Percentiles rank a stretch among this genome's conserved stretches.
Conservation (phyloP, 169 alveolate species). For the Eimeria zaria region DNA sequence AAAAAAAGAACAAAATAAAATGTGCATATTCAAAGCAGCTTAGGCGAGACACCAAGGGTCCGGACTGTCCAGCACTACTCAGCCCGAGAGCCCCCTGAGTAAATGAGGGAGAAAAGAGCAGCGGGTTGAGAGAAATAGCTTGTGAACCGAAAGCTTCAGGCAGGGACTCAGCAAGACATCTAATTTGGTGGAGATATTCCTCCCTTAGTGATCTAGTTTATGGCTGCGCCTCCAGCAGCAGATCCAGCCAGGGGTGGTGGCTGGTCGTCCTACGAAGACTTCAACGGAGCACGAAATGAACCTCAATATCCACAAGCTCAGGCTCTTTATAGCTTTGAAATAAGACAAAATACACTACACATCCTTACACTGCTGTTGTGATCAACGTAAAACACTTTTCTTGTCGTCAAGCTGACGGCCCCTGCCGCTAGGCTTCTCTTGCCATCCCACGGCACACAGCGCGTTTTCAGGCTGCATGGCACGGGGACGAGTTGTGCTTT, state of each 20-base stretch:
- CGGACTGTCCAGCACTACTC: slow-evolving; percentile 60
- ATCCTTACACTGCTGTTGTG: background rate
- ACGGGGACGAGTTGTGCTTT: background rate
- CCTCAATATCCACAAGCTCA: background rate
- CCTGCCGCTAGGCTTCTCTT: slow-evolving; percentile 8
- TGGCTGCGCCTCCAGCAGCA: slow-evolving; percentile 31
- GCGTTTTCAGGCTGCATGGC: slow-evolving; percentile 13
- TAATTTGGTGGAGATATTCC: background rate
- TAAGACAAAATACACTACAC: background rate
- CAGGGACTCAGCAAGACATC: background rate
- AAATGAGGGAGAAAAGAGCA: background rate
- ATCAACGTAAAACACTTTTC: background rate
- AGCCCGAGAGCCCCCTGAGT: background rate
- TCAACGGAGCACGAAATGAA: background rate
- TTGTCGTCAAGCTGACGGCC: background rate
- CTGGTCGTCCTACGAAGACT: slow-evolving; percentile 44
- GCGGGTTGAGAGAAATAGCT: background rate
- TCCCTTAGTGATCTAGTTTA: background rate
- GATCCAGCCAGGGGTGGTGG: slow-evolving; percentile 70
- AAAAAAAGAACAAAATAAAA: background rate
- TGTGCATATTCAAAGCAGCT: background rate
- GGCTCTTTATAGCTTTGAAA: background rate
- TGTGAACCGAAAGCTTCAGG: background rate
- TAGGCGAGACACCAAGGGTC: slow-evolving; percentile 34
- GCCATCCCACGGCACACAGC: background rate